Base-by-base conservation (phyloP, 768 basidiomycete species). In the Paxillus rubicundulus region DNA sequence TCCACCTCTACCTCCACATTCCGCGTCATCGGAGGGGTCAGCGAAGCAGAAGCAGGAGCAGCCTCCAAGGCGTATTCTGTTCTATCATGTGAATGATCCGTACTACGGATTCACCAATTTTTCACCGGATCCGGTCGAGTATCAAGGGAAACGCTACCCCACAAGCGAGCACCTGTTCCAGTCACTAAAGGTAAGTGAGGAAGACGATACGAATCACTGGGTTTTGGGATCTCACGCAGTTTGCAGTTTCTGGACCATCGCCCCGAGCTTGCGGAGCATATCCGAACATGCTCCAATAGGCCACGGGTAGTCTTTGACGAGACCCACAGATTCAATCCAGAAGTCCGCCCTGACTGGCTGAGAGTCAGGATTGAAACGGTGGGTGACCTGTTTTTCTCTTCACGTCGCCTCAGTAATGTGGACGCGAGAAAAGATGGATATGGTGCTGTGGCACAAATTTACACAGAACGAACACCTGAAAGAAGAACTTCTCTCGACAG, bases 131-230 rank as follows among this genome's bases (percentile, higher is more conserved):
- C 60, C 71, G 4, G 69, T 80, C 28, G 58, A 64, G 18, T 77
- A 75, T 52, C 50, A 57, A 12, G 71, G 73, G 13, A 72, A 69
- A 54, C 40, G 55, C 2, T 79, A 79, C 52, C 73, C 73, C 1
- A 78, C 78, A 9, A 74, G 74, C 43, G 77, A 78, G 55, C 78
- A 79, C 55, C 56, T 79, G 37, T 79, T 75, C 45, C 76, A 79
- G 50, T 70, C 77, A 20, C 66, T 77, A 59, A 78, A 72, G 69
- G 71, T 70, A 41, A 64, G 67, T 14, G 20, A 27, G 14, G 6
- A 34, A 10, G 12, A 45, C 17, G 7, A 18, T 20, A 41, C 5
- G 18, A 18, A 41, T 34, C 13, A 14, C 30, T 18, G 18, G 6
- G 16, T 14, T 43, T 13, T 8, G 40, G 30, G 56, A 60, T 55